Evolutionary conservation across 202 grass and related monocot genomes (phyloP), one percentile per base, ranked within the genome.

Genomic region (Digitaria exilis): DNA sequence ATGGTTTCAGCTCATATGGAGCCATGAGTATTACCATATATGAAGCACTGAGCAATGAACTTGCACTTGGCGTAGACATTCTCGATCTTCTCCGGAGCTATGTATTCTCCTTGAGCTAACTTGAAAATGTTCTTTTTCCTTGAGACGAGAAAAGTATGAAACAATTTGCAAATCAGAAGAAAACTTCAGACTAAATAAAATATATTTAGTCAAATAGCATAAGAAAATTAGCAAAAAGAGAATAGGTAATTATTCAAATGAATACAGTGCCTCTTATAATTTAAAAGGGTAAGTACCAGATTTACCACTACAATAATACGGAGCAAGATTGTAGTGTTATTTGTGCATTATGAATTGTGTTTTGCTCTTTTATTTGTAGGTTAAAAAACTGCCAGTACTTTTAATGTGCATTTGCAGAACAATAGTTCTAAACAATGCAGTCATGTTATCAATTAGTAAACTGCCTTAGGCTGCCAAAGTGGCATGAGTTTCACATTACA

Each of bases 51-150:
- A 1, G 89, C 86, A 92, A 96, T 69, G 58, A 99, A 96, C 37
- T 92, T 99, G 89, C 96, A 96, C 63, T 96, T 99, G 54, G 93
- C 87, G 73, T 99, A 96, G 9, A 96, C 91, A 90, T 94, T 96
- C 49, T 99, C 96, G 31, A 99, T 94, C 85, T 99, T 99, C 80
- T 99, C 96, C 24, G 93, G 93, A 80, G 96, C 91, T 42, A 96
- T 92, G 80, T 99, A 99, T 84, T 99, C 96, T 67, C 96, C 96
- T 92, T 96, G 96, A 55, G 93, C 93, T 82, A 99, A 85, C 85
- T 99, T 99, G 78, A 96, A 99, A 81, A 99, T 99, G 65, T 96
- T 99, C 83, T 99, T 99, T 85, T 99, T 99, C 89, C 96, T 99
- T 41, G 68, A 79, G 64, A 39, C 57, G 45, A 61, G 12, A 31